phyloP scores from a whole-genome alignment of 331 rosid genomes.

The Prunus yedoensis region DNA sequence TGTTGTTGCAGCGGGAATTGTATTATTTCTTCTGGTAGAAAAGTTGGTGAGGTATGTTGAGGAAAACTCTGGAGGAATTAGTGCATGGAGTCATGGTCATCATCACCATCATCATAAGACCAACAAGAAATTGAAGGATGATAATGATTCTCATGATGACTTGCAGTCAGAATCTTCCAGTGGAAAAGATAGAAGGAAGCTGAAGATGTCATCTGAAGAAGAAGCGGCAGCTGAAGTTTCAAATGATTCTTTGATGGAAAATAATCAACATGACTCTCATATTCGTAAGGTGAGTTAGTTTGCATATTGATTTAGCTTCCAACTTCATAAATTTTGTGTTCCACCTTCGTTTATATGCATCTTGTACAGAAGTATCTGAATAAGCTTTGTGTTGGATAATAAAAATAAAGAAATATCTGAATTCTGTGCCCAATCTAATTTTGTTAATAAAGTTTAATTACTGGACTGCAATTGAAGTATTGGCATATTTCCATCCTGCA shows the following conservation, averaged over 20 bases:
- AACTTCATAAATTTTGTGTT: not conserved
- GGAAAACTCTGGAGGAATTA: conserved; percentile 68
- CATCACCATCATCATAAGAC: conserved; percentile 72
- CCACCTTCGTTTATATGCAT: not conserved
- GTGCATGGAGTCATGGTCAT: conserved; percentile 71
- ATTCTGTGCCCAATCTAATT: not conserved
- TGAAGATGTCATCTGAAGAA: conserved; percentile 35
- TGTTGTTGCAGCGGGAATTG: conserved; percentile 80
- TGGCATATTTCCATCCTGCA: conserved; percentile 37
- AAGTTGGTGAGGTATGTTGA: conserved; percentile 91
- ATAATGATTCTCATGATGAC: conserved; percentile 39
- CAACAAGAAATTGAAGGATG: conserved; percentile 66
- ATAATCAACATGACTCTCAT: conserved; percentile 37
- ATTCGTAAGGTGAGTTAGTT: conserved; percentile 65
- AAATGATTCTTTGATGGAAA: conserved; percentile 39
- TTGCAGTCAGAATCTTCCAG: conserved; percentile 24
- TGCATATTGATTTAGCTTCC: not conserved
- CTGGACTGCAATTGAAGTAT: conserved; percentile 21
- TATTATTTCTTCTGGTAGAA: conserved; percentile 90
- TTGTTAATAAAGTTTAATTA: conserved; percentile 15
- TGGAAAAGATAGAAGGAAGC: conserved; percentile 31
- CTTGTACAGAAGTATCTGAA: not conserved
- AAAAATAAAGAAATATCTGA: not conserved
- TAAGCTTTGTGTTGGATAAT: too few relatives aligned
- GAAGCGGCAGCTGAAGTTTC: conserved; percentile 29